Conservation (phyloP, 2,329 filamentous ascomycete species). For the Magnaporthiopsis poae region DNA sequence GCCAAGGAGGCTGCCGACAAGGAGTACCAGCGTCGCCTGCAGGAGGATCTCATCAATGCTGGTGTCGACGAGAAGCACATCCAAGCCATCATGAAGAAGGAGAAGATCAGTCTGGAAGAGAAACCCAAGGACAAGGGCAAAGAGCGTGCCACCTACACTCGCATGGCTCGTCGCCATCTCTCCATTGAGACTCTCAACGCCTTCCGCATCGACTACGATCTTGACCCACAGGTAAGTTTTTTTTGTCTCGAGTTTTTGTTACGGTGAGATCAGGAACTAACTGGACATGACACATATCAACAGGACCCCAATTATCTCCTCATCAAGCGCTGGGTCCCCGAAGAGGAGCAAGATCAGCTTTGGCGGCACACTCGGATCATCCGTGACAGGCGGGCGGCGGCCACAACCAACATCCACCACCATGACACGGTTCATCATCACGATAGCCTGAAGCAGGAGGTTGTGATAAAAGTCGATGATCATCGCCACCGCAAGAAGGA, state of each 20-base stretch:
- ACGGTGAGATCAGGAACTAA: background rate
- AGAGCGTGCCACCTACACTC: conserved; percentile 44
- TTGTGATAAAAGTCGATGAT: background rate
- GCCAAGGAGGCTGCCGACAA: conserved; percentile 40
- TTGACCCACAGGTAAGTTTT: background rate
- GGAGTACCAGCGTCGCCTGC: conserved; percentile 45
- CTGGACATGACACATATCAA: background rate
- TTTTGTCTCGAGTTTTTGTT: background rate
- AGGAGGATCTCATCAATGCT: conserved; percentile 48
- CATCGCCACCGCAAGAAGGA: conserved; percentile 14
- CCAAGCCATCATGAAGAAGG: conserved; percentile 47
- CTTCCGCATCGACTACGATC: conserved; percentile 47
- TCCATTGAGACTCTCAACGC: conserved; percentile 51
- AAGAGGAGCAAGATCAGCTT: conserved; percentile 60
- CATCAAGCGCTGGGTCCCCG: conserved; percentile 54
- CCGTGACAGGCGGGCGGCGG: conserved; percentile 28
- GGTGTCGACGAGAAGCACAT: conserved; percentile 52
- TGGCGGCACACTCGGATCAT: conserved; percentile 61
- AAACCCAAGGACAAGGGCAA: conserved; percentile 38
- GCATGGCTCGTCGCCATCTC: conserved; percentile 52
- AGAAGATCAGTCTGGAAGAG: conserved; percentile 30
- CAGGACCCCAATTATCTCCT: conserved; percentile 56
- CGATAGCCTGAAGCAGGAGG: background rate
- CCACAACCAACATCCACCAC: conserved; percentile 24
- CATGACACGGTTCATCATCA: conserved; percentile 22